Percentiles rank a stretch among this genome's conserved stretches.
Evolutionary conservation across 2,329 filamentous ascomycete species (phyloP).

Genomic region (Cercospora sp.): DNA sequence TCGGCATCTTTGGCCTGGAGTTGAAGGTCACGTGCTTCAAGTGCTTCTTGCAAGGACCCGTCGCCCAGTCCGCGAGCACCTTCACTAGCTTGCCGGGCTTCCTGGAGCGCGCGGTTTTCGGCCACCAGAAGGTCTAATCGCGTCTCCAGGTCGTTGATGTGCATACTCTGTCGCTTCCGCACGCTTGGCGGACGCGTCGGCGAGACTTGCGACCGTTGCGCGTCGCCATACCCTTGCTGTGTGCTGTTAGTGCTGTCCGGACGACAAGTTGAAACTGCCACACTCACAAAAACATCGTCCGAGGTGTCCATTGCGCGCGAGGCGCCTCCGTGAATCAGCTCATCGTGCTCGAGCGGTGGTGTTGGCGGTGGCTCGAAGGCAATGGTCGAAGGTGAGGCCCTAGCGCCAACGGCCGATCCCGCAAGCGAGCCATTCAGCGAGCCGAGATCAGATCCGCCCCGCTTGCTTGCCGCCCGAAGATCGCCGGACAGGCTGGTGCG

Average conservation of each 20-base stretch:
- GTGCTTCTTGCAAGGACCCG: constrained; percentile 50
- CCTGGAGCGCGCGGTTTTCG: constrained; percentile 78
- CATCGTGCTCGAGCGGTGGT: constrained; percentile 63
- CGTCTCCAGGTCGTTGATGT: constrained; percentile 83
- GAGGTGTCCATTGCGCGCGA: constrained; percentile 74
- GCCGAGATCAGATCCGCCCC: constrained; percentile 44
- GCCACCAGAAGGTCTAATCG: constrained; percentile 79
- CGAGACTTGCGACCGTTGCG: constrained; percentile 81
- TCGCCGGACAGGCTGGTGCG: constrained; percentile 73
- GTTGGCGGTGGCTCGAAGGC: constrained; percentile 47
- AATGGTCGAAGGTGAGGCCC: constrained; percentile 41
- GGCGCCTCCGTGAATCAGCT: constrained; percentile 84
- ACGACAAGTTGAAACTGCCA: neutral
- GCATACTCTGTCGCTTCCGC: constrained; percentile 96
- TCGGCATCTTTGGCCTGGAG: constrained; percentile 82
- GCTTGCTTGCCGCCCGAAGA: constrained; percentile 65
- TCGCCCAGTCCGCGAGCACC: constrained; percentile 46
- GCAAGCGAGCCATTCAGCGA: constrained; percentile 22
- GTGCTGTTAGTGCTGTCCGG: constrained; percentile 16
- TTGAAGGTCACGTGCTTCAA: constrained; percentile 66
- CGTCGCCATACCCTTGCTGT: constrained; percentile 92
- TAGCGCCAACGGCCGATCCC: constrained; percentile 42
- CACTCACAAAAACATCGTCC: constrained; percentile 90
- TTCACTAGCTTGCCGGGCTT: constrained; percentile 50
- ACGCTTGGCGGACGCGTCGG: constrained; percentile 93